Evolutionary conservation across 345 rosid genomes (phyloP), one percentile per base, ranked within the genome.

Genomic region (Noccaea caerulescens): DNA sequence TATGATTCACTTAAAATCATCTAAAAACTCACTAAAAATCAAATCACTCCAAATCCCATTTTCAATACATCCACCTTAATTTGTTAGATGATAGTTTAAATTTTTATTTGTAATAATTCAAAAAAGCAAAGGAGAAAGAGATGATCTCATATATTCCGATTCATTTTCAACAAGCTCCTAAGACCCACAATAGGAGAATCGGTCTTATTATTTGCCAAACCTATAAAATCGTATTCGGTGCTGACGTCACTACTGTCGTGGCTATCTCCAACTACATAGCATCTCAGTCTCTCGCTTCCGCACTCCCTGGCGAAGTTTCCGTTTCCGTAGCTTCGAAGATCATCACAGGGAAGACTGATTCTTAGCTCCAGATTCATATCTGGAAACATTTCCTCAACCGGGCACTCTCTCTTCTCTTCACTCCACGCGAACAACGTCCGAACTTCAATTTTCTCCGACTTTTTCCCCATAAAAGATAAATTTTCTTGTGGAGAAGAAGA

Each of bases 331-430:
- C 45, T 42, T 42, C 2, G 45, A 42, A 13, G 45, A 12, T 42
- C 13, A 42, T 42, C 45, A 42, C 7, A 36, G 77, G 97, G 96
- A 39, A 86, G 96, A 79, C 98, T 88, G 13, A 92, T 92, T 81
- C 86, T 85, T 8, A 92, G 91, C 68, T 89, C 98, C 10, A 92
- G 90, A 75, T 89, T 92, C 83, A 92, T 83, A 77, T 89, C 96
- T 7, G 96, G 94, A 34, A 87, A 84, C 75, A 73, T 83, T 3
- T 71, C 75, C 63, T 43, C 37, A 42, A 81, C 88, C 44, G 53
- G 47, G 51, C 71, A 62, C 71, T 66, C 77, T 6, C 43, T 44
- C 54, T 50, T 58, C 37, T 80, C 84, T 4, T 76, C 81, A 76
- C 76, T 76, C 52, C 38, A 64, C 71, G 65, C 38, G 78, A 73